Evolutionary conservation across 2,329 filamentous ascomycete genomes (phyloP), one percentile per base, ranked within the genome.

Genomic region (Hortaea werneckii): DNA sequence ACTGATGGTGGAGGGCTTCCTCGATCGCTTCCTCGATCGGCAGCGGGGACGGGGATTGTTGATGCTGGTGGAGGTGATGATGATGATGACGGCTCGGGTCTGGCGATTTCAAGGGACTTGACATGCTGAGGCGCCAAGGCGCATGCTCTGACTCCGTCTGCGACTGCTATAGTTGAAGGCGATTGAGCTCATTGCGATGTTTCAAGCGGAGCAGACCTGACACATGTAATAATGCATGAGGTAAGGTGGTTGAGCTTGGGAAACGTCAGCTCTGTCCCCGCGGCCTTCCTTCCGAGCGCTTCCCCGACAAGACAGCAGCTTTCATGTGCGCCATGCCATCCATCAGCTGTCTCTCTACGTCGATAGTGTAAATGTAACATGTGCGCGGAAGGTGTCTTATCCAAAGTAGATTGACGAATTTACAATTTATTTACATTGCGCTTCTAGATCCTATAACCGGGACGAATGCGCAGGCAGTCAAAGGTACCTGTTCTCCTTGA

Each of bases 401-500:
- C 20, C 20, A 20, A 20, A 4, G 20, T 20, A 20, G 20, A 20
- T 20, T 20, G 20, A 20, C 20, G 20, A 20, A 20, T 20, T 20
- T 20, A 20, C 4, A 35, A 9, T 35, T n/a, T 35, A 35, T 35
- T 35, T 35, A 35, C 32, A 35, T 2, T n/a, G 32, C 4, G 2
- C 32, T 9, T 35, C 32, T 35, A 35, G 2, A 35, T 9, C 32
- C 32, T 35, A 35, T n/a, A 9, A 20, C 20, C 20, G 2, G 4
- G 20, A 20, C 20, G 20, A 20, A 35, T 9, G 32, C 32, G 8
- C 32, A 35, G 32, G n/a, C n/a, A 39, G 37, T 39, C 37, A 39
- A 10, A 78, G 61, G 56, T 84, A 85, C 44, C 77, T 76, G 56
- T 83, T 80, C 58, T 76, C 71, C 66, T 79, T 78, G 53, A 87